Percentiles rank a stretch among this genome's conserved stretches.
These are phyloP conservation scores for Diaporthe citrichinensis DNA, from an alignment of 2,329 filamentous ascomycete genomes.

Conservation along the genomic window DNA sequence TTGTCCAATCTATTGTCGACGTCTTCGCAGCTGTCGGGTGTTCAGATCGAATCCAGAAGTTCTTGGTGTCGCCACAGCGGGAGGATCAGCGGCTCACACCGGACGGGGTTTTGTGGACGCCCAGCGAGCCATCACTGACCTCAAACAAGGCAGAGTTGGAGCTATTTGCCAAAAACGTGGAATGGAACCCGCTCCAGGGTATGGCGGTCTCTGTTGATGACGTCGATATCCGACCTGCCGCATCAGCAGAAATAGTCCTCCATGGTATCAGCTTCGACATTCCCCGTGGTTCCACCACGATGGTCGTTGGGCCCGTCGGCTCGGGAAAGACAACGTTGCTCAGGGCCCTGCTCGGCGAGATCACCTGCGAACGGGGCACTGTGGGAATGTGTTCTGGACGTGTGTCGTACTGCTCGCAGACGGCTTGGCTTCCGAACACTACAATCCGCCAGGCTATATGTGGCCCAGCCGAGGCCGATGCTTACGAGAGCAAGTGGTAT, in stretches of 20 bases:
- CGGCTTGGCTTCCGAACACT: slow-evolving; percentile 53
- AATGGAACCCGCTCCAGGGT: not conserved
- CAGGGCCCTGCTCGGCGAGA: not conserved
- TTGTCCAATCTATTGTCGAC: not conserved
- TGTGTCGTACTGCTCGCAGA: slow-evolving; percentile 52
- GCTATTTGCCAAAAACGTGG: not conserved
- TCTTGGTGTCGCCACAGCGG: not conserved
- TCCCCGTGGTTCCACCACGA: not conserved
- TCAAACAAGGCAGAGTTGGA: not conserved
- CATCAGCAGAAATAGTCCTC: not conserved
- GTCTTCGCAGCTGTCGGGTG: not conserved
- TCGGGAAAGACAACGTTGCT: not conserved
- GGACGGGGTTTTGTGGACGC: not conserved
- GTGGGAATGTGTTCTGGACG: not conserved
- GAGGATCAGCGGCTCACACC: not conserved
- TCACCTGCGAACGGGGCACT: not conserved
- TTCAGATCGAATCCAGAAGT: not conserved
- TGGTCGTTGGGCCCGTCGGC: not conserved
- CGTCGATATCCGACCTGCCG: not conserved
- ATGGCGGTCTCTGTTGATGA: not conserved
- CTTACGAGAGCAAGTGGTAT: not conserved
- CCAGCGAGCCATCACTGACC: not conserved
- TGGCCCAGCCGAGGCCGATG: slow-evolving; percentile 18
- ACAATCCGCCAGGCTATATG: slow-evolving; percentile 52
- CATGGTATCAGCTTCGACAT: not conserved